A percentile compares a stretch with the other conserved stretches of the same genome.
Evolutionary conservation across 306 rosid genomes (phyloP).

Genomic region (Prunus kanzakura): DNA sequence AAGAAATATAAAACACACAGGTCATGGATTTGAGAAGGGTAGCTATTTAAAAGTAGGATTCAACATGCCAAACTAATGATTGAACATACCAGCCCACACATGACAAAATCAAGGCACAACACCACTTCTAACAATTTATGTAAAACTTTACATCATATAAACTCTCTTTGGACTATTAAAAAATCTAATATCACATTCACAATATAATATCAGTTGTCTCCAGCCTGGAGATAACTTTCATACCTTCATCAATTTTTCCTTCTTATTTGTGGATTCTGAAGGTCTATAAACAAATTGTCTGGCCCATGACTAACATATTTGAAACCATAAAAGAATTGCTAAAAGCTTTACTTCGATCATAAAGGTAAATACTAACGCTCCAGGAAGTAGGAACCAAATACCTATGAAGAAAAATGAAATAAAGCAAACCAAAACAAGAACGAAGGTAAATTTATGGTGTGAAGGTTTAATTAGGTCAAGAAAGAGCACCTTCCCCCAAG

Average conservation of each 20-base stretch:
- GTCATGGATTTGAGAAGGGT: not conserved
- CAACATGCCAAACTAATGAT: not conserved
- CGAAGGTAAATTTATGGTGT: not conserved
- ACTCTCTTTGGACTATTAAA: not conserved
- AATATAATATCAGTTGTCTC: not conserved
- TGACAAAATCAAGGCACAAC: not conserved
- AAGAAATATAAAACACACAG: not conserved
- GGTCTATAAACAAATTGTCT: not conserved
- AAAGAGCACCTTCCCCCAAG: conserved; percentile 81
- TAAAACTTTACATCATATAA: not conserved
- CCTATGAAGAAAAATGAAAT: not conserved
- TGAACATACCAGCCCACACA: not conserved
- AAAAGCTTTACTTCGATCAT: not conserved
- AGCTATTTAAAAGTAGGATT: not conserved
- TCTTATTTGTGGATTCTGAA: not conserved
- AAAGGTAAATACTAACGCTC: not conserved
- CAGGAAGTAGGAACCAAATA: not conserved
- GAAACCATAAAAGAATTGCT: not conserved
- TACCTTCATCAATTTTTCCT: not conserved
- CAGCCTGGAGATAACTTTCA: not conserved
- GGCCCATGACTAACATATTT: not conserved
- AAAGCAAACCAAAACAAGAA: not conserved
- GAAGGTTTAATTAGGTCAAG: not conserved
- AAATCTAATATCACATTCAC: not conserved
- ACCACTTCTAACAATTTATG: not conserved